phyloP scores from a whole-genome alignment of 2,329 filamentous ascomycete genomes.

The Alternaria burnsii region DNA sequence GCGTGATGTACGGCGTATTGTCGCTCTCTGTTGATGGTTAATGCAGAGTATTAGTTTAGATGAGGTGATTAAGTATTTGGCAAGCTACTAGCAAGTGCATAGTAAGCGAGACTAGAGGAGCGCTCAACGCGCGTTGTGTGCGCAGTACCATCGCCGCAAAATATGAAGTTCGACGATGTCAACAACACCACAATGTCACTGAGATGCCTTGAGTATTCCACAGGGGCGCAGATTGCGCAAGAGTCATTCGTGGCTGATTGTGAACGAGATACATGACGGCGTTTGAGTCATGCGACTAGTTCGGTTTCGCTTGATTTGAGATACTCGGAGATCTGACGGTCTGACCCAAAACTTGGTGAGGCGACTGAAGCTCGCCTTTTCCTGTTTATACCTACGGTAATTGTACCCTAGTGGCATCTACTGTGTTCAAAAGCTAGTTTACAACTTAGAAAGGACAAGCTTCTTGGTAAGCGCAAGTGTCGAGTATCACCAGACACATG shows the following conservation, averaged over 20 bases:
- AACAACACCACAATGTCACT: neutral
- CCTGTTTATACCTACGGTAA: neutral
- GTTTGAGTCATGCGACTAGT: slow-evolving; percentile 10
- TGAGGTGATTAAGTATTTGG: slow-evolving; percentile 14
- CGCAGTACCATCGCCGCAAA: neutral
- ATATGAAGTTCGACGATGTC: slow-evolving; percentile 6
- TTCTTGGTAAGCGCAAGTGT: neutral
- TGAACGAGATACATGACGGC: neutral
- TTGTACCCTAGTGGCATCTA: neutral
- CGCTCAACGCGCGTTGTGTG: slow-evolving; percentile 1
- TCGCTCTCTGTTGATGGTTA: slow-evolving; percentile 11
- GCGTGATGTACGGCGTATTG: slow-evolving; percentile 11
- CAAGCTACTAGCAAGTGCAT: slow-evolving; percentile 19
- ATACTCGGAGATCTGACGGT: slow-evolving; percentile 4
- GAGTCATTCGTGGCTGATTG: slow-evolving; percentile 5
- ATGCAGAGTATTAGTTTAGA: slow-evolving; percentile 23
- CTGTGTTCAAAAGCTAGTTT: neutral
- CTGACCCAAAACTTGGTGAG: slow-evolving; percentile 8
- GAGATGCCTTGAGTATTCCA: neutral
- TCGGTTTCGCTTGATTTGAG: slow-evolving; percentile 9
- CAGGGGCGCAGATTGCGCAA: neutral
- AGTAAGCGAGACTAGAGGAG: slow-evolving; percentile 24
- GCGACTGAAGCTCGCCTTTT: neutral
- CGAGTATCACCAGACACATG: slow-evolving; percentile 7
- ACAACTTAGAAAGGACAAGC: neutral